Base-by-base conservation (phyloP, 176 grass and related monocot genomes). In the Stipa capillata region DNA sequence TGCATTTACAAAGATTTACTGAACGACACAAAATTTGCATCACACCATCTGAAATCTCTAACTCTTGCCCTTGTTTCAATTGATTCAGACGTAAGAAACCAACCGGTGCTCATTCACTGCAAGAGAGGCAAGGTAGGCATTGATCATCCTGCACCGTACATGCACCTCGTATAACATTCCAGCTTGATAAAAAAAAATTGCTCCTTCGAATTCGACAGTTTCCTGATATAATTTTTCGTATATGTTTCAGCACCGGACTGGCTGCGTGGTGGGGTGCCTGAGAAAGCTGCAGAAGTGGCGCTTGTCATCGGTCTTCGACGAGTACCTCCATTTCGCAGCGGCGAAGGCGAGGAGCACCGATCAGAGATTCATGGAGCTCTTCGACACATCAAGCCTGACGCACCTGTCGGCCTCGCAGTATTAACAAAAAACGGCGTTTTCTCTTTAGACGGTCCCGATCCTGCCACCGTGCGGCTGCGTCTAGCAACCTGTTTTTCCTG, bases 21-120 rank as follows among this genome's bases (percentile, higher is more conserved):
- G 3, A 10, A 9, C 15, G 32, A 9, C 6, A 39, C 9, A 67
- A 15, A 58, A 28, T 4, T 23, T 60, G 21, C 37, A 59, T n/a
- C 34, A 57, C 50, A 32, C 16, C 4, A 18, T 40, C 15, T 40
- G 16, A 37, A 7, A 41, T 42, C 21, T 75, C 76, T 70, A 61
- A 73, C 43, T 49, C 57, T 42, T 55, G 15, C 32, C 49, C 67
- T 72, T 31, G 4, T 44, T 77, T 81, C 35, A 44, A 71, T 41
- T 12, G 7, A 78, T 87, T 36, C 81, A 97, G 93, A 97, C 39
- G 83, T 52, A 47, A 69, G 60, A 79, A 97, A 97, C 40, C 93
- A 88, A 32, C 93, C 93, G 0, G 76, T 93, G 73, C 93, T 97
- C 55, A 93, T 97, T 50, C 90, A 97, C 52, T 97, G 93, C 79